Base-by-base conservation (phyloP, 2,329 filamentous ascomycete species). In the Ceratocystiopsis brevicomis region DNA sequence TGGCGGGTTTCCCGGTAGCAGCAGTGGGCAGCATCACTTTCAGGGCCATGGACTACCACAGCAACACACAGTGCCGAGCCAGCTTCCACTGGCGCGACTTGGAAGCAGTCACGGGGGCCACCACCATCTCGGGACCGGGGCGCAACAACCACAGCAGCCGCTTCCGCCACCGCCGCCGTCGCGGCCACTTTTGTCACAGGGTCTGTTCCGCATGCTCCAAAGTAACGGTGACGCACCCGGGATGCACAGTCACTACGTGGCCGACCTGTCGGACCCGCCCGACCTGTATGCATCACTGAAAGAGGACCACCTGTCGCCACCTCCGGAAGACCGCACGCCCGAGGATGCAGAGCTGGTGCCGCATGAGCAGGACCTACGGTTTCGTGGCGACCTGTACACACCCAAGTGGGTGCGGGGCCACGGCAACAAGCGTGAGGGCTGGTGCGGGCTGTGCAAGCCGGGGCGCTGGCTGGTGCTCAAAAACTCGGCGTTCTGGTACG, bases 401-500 rank as follows among this genome's bases (percentile, higher is more conserved):
- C 83, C 84, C 1, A 71, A 68, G 51, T 92, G 82, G 81, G 80
- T 90, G 17, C 78, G 84, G 34, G 84, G 84, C 18, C 81, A 88
- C 49, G 83, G 84, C 21, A 86, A 86, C 61, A 86, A 87, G 65
- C 78, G 84, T 37, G 83, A 88, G 58, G 84, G 84, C 4, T 93
- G 84, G 83, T 92, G 84, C 53, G 82, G 83, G 18, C 81, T 88
- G 52, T 92, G 84, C 65, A 87, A 86, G 57, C 80, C 82, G 3
- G 82, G 82, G 3, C 69, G 82, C 41, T 92, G 85, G 85, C 71
- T 88, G 43, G 82, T 87, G 15, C 66, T 93, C 46, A 92, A 90
- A 65, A 90, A 92, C 61, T 87, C 81, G 44, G 84, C 84, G 8
- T 93, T 84, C 58, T 92, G 85, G 84, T 92, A 92, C 59, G 84